A percentile compares a stretch with the other conserved stretches of the same genome.
Conservation (phyloP, 148 eudicot species). For the Chenopodium berlandieri region DNA sequence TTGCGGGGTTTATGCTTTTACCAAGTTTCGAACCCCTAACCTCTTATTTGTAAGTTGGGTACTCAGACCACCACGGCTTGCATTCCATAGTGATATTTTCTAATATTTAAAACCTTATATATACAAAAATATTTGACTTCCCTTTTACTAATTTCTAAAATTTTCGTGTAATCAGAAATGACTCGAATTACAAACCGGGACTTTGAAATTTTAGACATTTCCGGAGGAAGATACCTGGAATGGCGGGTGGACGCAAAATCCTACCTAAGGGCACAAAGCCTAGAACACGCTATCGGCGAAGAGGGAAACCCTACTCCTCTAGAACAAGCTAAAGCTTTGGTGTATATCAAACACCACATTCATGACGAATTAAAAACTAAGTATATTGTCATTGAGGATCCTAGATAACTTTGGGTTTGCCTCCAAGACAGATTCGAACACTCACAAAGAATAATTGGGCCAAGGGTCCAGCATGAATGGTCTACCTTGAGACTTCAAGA, state of each 20-base stretch:
- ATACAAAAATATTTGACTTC: too few species aligned
- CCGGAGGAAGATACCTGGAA: not conserved
- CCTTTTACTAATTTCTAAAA: too few species aligned
- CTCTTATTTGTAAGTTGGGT: too few species aligned
- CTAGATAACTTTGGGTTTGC: not conserved
- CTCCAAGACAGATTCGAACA: not conserved
- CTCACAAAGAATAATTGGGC: not conserved
- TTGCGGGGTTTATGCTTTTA: too few species aligned
- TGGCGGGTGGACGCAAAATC: slow-evolving; percentile 7
- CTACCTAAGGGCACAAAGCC: not conserved
- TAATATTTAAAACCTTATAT: too few species aligned
- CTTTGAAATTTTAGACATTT: not conserved
- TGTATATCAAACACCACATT: not conserved
- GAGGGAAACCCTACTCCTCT: not conserved
- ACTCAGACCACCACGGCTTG: too few species aligned
- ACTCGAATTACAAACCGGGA: not conserved
- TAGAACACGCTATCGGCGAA: not conserved
- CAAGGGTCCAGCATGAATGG: slow-evolving; percentile 10
- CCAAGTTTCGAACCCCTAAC: too few species aligned
- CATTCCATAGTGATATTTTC: too few species aligned
- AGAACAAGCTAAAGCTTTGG: not conserved
- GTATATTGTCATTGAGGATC: not conserved
- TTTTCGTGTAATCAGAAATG: not conserved
- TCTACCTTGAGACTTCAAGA: not conserved
- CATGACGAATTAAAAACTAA: not conserved